Evolutionary conservation across 2,329 filamentous ascomycete genomes (phyloP).

Genomic region (Paradendryphiella salina): DNA sequence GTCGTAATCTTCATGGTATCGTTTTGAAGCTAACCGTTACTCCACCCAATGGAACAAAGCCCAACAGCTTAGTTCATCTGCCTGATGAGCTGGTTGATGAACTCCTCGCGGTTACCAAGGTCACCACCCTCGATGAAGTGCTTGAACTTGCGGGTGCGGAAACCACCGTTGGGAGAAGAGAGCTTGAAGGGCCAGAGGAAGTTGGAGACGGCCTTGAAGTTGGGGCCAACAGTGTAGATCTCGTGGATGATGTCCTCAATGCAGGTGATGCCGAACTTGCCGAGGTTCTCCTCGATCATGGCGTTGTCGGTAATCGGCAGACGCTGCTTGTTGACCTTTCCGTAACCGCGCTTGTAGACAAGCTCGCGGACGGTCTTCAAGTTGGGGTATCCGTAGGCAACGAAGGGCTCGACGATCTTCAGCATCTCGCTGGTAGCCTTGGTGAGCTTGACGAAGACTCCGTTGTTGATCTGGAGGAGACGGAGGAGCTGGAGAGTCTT

Average conservation of each 20-base stretch:
- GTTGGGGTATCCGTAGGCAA: constrained; percentile 99
- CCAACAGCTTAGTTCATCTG: constrained; percentile 85
- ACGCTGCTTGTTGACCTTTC: constrained; percentile 99
- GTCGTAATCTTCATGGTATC: constrained; percentile 35
- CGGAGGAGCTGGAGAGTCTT: constrained; percentile 99
- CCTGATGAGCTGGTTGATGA: constrained; percentile 94
- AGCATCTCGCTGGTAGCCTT: constrained; percentile 98
- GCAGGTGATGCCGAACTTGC: constrained; percentile 93
- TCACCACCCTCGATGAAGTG: constrained; percentile 99
- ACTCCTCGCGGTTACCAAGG: constrained; percentile 96
- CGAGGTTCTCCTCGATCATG: constrained; percentile 94
- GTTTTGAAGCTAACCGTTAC: constrained; percentile 34
- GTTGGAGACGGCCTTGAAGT: constrained; percentile 98
- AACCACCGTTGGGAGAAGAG: constrained; percentile 95
- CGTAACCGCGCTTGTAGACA: constrained; percentile 97
- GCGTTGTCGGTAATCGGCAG: constrained; percentile 95
- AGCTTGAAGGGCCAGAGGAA: constrained; percentile 99
- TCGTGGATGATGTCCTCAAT: constrained; percentile 99
- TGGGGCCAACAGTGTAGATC: constrained; percentile 95
- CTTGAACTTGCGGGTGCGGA: constrained; percentile 97
- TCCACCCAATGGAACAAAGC: constrained; percentile 29
- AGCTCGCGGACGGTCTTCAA: constrained; percentile 99
- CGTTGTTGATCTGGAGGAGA: constrained; percentile 99
- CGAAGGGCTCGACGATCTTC: constrained; percentile 96
- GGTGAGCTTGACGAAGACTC: constrained; percentile 95